Percentiles rank a stretch among this genome's conserved stretches.
Conservation (phyloP, 768 basidiomycete genomes). For the Lactarius trivialis region DNA sequence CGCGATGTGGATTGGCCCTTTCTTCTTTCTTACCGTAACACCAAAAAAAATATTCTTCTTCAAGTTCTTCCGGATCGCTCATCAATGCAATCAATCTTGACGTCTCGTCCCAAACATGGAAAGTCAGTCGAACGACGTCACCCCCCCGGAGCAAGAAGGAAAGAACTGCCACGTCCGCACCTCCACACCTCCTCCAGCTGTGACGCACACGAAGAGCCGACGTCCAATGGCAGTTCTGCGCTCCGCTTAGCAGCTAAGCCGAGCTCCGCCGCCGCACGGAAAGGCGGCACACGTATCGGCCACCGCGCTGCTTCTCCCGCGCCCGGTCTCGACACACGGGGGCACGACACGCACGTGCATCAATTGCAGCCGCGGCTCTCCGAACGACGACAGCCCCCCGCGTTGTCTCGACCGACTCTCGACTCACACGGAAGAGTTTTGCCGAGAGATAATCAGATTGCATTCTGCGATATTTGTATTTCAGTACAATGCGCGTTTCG, state of each 20-base stretch:
- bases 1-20: not conserved
- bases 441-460: no score
- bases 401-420: no score
- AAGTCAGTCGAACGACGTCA: not conserved
- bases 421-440: no score
- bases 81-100: not conserved
- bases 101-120: not conserved
- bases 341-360: conserved; percentile 37
- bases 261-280: conserved; percentile 36
- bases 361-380: conserved; percentile 35
- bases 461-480: no score
- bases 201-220: conserved; percentile 30
- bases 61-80: not conserved
- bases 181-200: not conserved
- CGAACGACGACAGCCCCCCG: no score
- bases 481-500: not conserved
- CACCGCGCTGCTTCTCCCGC: conserved; percentile 37
- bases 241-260: no score
- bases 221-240: conserved; percentile 35
- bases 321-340: conserved; percentile 24
- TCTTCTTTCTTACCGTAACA: not conserved
- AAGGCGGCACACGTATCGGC: conserved; percentile 63
- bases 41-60: not conserved
- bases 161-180: not conserved
- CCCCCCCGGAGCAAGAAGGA: not conserved